Evolutionary conservation across 495 filamentous ascomycete species (phyloP), one percentile per base, ranked within the genome.

Genomic region (Penicillium coprophilum): DNA sequence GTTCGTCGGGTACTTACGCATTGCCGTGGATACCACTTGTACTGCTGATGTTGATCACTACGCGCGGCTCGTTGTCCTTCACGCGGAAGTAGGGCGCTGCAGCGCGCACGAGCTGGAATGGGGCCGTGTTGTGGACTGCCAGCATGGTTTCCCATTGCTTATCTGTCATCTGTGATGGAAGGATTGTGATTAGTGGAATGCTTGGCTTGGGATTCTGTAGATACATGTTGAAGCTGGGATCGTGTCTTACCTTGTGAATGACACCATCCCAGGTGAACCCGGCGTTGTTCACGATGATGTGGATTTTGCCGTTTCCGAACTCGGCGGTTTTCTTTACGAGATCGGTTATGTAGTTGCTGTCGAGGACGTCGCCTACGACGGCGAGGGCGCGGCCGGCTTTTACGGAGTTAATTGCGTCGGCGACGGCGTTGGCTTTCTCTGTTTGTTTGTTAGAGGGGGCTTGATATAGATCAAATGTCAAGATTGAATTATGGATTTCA

Each of bases 61-160:
- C 83, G 32, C 91, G 81, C 11, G 87, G 81, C 70, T 87, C 87
- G 68, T 87, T 82, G 72, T 95, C 91, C 65, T 85, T 87, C 54
- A 94, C 87, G 28, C 91, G 83, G 80, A 96, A 96, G 71, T 88
- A 95, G 28, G 88, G 88, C 0, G 89, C 87, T 7, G 88, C 88
- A 40, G 84, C 87, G 39, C 90, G 83, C 56, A 92, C 74, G 36
- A 95, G 83, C 56, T 85, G 87, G 80, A 96, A 94, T 31, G 91
- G 91, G 1, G 85, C 89, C 11, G 87, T 92, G 64, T 81, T 84
- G 78, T 95, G 91, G 20, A 94, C 77, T 28, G 85, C 82, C 11
- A 93, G 70, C 64, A 95, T 96, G 50, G 87, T 91, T 46, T 91
- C 84, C 89, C 88, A 95, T 82, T 94, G 89, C 68, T 91, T 91